phyloP scores from a whole-genome alignment of 2,329 filamentous ascomycete species.

The Corniculantispora saksenae region DNA sequence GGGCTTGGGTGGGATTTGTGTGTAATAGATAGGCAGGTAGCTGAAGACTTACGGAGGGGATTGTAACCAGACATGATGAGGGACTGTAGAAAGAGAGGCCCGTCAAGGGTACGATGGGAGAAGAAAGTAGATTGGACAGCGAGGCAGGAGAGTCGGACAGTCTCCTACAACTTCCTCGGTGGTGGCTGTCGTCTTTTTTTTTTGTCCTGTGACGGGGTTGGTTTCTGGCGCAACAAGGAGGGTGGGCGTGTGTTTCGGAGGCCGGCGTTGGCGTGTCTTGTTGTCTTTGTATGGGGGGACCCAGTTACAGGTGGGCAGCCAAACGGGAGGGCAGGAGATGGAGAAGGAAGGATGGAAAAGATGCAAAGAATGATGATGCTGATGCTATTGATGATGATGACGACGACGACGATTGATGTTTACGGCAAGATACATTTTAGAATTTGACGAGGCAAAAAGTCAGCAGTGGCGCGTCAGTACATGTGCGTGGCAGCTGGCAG shows the following conservation, averaged over 20 bases:
- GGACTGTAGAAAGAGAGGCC: neutral
- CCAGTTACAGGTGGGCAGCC: neutral
- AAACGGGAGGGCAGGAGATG: neutral
- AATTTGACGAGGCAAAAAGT: neutral
- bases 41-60: neutral
- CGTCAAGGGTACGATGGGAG: neutral
- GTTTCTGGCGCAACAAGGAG: slow-evolving; percentile 12
- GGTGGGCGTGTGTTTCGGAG: slow-evolving; percentile 4
- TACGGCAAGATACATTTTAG: neutral
- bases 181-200: neutral
- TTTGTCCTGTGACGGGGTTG: neutral
- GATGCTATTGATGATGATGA: neutral
- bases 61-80: slow-evolving; percentile 9
- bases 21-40: neutral
- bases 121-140: neutral
- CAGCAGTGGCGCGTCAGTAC: neutral
- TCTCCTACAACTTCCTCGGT: neutral
- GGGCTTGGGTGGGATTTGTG: neutral
- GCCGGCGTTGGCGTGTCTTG: neutral
- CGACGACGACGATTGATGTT: neutral
- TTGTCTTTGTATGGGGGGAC: neutral
- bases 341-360: neutral
- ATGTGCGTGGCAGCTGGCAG: neutral
- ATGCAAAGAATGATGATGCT: neutral
- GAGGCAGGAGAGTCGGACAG: neutral